These are phyloP conservation scores for Colletotrichum nymphaeae DNA, from an alignment of 2,329 filamentous ascomycete species.

Conservation along the genomic window DNA sequence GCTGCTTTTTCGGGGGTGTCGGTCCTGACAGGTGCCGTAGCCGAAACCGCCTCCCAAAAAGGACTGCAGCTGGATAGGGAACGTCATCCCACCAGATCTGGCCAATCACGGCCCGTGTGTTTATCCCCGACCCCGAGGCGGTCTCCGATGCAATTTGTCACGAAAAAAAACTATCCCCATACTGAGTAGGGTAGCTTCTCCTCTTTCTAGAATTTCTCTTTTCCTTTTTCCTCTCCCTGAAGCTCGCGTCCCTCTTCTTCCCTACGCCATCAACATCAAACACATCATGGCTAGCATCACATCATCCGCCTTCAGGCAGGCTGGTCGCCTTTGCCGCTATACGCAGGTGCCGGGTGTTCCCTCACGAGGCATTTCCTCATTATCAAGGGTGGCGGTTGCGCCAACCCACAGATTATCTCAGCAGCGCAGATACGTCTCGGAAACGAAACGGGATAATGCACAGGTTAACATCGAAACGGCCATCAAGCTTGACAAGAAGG, in stretches of 20 bases:
- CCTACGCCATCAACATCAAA: slow-evolving; percentile 36
- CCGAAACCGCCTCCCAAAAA: slow-evolving; percentile 6
- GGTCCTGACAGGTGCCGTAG: slow-evolving; percentile 11
- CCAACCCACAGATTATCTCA: slow-evolving; percentile 40
- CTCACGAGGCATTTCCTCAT: slow-evolving; percentile 46
- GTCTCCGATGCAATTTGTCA: slow-evolving; percentile 20
- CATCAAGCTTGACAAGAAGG: slow-evolving; percentile 87
- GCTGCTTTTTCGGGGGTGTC: not conserved
- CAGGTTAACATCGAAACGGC: slow-evolving; percentile 86
- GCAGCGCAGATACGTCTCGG: slow-evolving; percentile 82
- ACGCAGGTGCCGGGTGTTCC: slow-evolving; percentile 48
- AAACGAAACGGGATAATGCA: slow-evolving; percentile 82
- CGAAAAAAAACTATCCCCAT: slow-evolving; percentile 18
- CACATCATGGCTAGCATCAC: slow-evolving; percentile 71
- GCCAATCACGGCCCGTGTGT: slow-evolving; percentile 19
- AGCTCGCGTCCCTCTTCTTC: slow-evolving; percentile 33
- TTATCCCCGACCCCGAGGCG: slow-evolving; percentile 32
- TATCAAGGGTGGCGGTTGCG: slow-evolving; percentile 47
- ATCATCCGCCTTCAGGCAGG: slow-evolving; percentile 80
- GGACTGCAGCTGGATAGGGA: slow-evolving; percentile 4
- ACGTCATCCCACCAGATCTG: slow-evolving; percentile 17
- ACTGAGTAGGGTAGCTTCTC: not conserved
- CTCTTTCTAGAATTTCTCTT: slow-evolving; percentile 16
- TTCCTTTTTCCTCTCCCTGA: slow-evolving; percentile 32
- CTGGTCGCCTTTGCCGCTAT: slow-evolving; percentile 67